These are phyloP conservation scores for Chrysochromulina parva DNA, from an alignment of 78 protist species.

Conservation along the genomic window DNA sequence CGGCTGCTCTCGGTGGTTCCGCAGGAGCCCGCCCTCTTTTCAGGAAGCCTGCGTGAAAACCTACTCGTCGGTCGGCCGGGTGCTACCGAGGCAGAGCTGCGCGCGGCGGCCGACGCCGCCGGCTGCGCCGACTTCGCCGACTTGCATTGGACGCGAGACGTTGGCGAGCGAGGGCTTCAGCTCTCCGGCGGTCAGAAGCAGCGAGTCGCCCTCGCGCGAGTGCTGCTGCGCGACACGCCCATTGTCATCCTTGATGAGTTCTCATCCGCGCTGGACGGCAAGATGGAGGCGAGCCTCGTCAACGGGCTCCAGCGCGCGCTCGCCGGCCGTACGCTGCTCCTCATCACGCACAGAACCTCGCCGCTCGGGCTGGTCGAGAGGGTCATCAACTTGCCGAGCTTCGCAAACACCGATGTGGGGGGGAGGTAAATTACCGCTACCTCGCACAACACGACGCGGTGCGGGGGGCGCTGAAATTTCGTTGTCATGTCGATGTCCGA, in stretches of 20 bases:
- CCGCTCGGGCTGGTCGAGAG: constrained; percentile 6
- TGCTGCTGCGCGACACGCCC: constrained; percentile 79
- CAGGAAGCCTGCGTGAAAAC: constrained; percentile 7
- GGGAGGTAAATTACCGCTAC: too few species aligned
- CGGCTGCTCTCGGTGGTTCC: not conserved
- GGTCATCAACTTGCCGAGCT: not conserved
- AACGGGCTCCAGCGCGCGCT: not conserved
- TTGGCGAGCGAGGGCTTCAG: constrained; percentile 53
- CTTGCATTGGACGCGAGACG: not conserved
- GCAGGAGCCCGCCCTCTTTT: constrained; percentile 39
- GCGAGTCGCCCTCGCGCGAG: constrained; percentile 91
- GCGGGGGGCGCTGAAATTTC: too few species aligned
- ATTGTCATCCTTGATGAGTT: constrained; percentile 90
- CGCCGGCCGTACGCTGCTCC: not conserved
- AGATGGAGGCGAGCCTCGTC: constrained; percentile 64
- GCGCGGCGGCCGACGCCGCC: constrained; percentile 57
- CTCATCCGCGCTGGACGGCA: constrained; percentile 79
- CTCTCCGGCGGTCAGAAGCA: constrained; percentile 92
- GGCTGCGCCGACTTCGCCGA: not conserved
- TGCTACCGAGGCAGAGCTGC: constrained; percentile 50
- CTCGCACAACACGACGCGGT: too few species aligned
- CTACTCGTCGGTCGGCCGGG: not conserved
- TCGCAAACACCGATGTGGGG: too few species aligned
- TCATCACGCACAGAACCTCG: constrained; percentile 26
- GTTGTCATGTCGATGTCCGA: too few species aligned